Evolutionary conservation across 768 basidiomycete genomes (phyloP).

Genomic region (Erythrobasidium yunnanense): DNA sequence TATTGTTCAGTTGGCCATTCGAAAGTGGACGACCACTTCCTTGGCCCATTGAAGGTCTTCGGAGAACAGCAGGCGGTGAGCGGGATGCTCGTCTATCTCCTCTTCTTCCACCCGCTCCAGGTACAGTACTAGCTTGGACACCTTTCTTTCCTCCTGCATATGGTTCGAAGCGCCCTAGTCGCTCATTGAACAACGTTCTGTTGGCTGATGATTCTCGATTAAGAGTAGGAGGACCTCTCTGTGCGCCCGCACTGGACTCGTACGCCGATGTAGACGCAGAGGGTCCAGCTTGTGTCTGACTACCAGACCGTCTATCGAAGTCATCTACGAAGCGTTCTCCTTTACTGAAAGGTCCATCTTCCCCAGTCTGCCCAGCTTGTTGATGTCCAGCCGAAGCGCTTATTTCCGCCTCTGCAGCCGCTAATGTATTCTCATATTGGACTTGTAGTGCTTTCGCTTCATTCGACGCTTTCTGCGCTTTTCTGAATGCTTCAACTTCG

Average conservation of each 20-base stretch:
- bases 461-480: slow-evolving; percentile 39
- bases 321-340: slow-evolving; percentile 86
- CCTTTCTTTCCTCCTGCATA: too few species aligned
- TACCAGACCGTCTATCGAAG: slow-evolving; percentile 88
- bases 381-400: too few species aligned
- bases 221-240: slow-evolving; percentile 18
- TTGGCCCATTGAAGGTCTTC: not conserved
- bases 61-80: slow-evolving; percentile 12
- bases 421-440: too few species aligned
- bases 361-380: slow-evolving; percentile 27
- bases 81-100: slow-evolving; percentile 38
- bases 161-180: slow-evolving; percentile 78
- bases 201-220: slow-evolving; percentile 39
- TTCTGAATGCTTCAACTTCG: slow-evolving; percentile 28
- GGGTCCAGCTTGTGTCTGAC: slow-evolving; percentile 47
- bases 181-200: slow-evolving; percentile 85
- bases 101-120: too few species aligned
- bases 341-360: slow-evolving; percentile 46
- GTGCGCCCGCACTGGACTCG: not conserved
- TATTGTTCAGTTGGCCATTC: too few species aligned
- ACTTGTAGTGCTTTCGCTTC: too few species aligned
- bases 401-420: too few species aligned
- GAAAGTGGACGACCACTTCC: too few species aligned
- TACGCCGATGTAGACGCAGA: not conserved
- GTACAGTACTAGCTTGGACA: too few species aligned